Evolutionary conservation across 495 filamentous ascomycete genomes (phyloP).

Genomic region (Alectoria sarmentosa): DNA sequence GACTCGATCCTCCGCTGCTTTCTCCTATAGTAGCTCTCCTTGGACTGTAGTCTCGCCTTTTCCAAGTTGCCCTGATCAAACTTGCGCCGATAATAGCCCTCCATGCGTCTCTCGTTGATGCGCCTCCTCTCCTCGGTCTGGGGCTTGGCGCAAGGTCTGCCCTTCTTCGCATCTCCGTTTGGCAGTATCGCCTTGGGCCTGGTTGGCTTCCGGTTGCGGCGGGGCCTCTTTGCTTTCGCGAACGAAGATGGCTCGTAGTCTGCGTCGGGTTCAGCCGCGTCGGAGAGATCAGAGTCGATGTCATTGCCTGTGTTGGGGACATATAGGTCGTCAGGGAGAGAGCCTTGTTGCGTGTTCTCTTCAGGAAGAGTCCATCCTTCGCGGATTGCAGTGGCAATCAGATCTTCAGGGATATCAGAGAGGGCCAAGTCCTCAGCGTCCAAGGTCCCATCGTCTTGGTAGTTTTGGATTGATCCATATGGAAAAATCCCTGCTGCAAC

Average conservation of each 20-base stretch:
- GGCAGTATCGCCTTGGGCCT: not conserved
- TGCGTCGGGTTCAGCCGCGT: too few relatives aligned
- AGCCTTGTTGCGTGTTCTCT: not conserved
- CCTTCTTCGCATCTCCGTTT: not conserved
- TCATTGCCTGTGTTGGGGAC: not conserved
- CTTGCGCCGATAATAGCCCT: constrained; percentile 2
- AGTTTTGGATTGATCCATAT: not conserved
- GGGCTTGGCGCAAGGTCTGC: not conserved
- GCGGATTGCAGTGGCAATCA: not conserved
- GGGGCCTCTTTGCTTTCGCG: not conserved
- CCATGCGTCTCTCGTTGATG: constrained; percentile 3
- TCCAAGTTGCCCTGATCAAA: not conserved
- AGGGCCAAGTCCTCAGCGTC: not conserved
- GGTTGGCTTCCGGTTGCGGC: not conserved
- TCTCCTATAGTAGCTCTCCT: not conserved
- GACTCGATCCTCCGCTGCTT: not conserved
- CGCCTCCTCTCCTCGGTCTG: not conserved
- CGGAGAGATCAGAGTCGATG: not conserved
- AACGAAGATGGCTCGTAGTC: not conserved
- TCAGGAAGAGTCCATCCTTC: not conserved
- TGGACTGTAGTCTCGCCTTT: not conserved
- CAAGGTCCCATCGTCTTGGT: not conserved
- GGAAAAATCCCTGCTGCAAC: not conserved
- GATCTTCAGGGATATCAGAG: not conserved
- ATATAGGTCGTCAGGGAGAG: not conserved